Evolutionary conservation across 176 grass and related monocot species (phyloP), one percentile per base, ranked within the genome.

Genomic region (Triticum turgidum): DNA sequence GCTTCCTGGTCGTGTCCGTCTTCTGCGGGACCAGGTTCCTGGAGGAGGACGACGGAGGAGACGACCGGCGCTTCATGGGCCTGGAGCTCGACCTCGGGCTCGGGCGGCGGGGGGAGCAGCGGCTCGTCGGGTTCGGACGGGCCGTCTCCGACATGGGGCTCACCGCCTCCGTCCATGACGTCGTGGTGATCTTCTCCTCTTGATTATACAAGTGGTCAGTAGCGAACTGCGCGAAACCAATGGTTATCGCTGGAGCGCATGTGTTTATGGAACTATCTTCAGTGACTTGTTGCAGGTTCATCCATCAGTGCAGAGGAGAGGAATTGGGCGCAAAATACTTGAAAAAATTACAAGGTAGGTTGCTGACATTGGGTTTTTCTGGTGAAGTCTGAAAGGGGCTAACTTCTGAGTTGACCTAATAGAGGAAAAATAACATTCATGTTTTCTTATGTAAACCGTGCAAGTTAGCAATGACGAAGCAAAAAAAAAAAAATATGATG

Each of bases 271-370:
- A 70, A 84, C 89, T 90, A 81, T 88, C 25, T 88, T 93, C 86
- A 94, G 90, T 91, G 82, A 86, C 18, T 94, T 94, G 68, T 94
- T 94, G 68, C 92, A 98, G 93, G 96, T 98, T 88, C 89, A 87
- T 86, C 96, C 96, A 15, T 86, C 84, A 65, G 49, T 96, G 54
- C 88, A 89, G 69, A 94, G 93, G 71, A 95, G 88, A 86, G 92
- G 96, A 24, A 96, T 98, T 79, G 96, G 96, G 61, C 82, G 14
- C 85, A 96, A 86, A 82, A 98, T 98, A 86, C 62, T 98, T 84
- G 73, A 91, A 38, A 95, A 83, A 88, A 96, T 98, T 65, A 76
- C 88, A 78, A 96, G 90, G 96, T 98, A 91, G 61, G 11, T 51
- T 63, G 32, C 1, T 20, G 80, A 8, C 6, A 7, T 34, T 18